These are phyloP conservation scores for Stagonosporopsis tanaceti DNA, from an alignment of 2,329 filamentous ascomycete species.

Conservation along the genomic window DNA sequence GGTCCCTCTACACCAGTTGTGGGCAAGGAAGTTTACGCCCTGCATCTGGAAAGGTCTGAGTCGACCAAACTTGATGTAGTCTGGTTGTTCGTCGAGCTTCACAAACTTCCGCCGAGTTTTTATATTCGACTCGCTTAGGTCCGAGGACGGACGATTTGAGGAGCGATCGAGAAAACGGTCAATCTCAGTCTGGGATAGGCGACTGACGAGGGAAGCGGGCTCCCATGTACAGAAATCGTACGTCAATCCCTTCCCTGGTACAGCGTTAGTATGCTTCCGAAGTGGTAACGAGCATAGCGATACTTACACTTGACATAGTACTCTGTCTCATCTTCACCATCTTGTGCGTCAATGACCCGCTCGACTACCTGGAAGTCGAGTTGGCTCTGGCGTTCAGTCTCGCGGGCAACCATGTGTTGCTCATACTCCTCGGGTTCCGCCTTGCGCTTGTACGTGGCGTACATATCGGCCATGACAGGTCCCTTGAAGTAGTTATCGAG, in stretches of 20 bases:
- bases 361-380: constrained; percentile 93
- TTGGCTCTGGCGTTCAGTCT: constrained; percentile 86
- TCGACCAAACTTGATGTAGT: constrained; percentile 83
- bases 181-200: constrained; percentile 85
- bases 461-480: constrained; percentile 79
- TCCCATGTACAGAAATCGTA: constrained; percentile 99
- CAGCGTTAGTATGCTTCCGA: constrained; percentile 31
- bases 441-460: constrained; percentile 62
- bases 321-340: constrained; percentile 80
- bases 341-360: constrained; percentile 83
- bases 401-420: constrained; percentile 93
- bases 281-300: constrained; percentile 10
- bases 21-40: constrained; percentile 92
- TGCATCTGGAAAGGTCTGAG: constrained; percentile 92
- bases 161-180: constrained; percentile 89
- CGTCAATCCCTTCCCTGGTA: constrained; percentile 77
- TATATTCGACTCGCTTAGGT: constrained; percentile 77
- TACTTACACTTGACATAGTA: constrained; percentile 88
- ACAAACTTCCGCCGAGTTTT: constrained; percentile 66
- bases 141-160: constrained; percentile 80
- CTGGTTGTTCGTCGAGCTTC: constrained; percentile 78
- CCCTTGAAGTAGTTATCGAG: constrained; percentile 96
- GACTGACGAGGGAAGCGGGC: constrained; percentile 73
- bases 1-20: constrained; percentile 93
- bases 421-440: constrained; percentile 85